A percentile compares a stretch with the other conserved stretches of the same genome.
Evolutionary conservation across 345 rosid species (phyloP).

Genomic region (Eucalyptus sp.): DNA sequence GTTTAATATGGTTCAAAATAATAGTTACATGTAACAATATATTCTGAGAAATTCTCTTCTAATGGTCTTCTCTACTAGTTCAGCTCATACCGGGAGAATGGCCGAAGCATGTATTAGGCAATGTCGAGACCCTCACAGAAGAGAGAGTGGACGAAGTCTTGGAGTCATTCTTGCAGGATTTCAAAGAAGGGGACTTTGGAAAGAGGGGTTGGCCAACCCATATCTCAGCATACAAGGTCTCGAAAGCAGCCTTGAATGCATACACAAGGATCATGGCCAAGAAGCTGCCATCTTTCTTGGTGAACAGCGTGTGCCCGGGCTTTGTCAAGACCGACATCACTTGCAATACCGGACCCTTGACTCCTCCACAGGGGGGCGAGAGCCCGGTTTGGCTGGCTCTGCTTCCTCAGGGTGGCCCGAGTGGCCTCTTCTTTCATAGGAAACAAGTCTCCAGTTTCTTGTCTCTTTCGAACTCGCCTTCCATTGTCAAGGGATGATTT

Average conservation of each 20-base stretch:
- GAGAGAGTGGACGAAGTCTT: conserved; percentile 12
- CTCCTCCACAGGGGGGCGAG: background rate
- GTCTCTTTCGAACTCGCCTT: background rate
- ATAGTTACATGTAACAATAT: background rate
- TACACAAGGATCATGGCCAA: conserved; percentile 21
- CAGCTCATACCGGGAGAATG: conserved; percentile 9
- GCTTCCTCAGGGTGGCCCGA: conserved; percentile 6
- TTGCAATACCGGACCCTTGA: background rate
- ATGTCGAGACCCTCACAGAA: conserved; percentile 12
- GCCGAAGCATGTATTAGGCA: conserved; percentile 1
- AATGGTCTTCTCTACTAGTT: background rate
- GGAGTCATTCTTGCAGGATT: conserved; percentile 1
- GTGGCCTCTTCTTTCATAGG: conserved; percentile 2
- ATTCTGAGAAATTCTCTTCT: background rate
- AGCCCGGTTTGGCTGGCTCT: background rate
- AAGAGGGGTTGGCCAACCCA: conserved; percentile 11
- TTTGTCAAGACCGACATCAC: conserved; percentile 21
- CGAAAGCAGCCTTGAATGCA: conserved; percentile 24
- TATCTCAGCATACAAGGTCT: conserved; percentile 2
- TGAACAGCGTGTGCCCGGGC: conserved; percentile 12
- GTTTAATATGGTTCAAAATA: background rate
- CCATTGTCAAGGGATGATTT: background rate
- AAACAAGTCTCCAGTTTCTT: background rate
- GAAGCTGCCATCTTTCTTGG: conserved; percentile 3
- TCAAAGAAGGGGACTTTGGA: conserved; percentile 1